These are phyloP conservation scores for Phenoliferia sp. DNA, from an alignment of 1,284 basidiomycete species.

Conservation along the genomic window DNA sequence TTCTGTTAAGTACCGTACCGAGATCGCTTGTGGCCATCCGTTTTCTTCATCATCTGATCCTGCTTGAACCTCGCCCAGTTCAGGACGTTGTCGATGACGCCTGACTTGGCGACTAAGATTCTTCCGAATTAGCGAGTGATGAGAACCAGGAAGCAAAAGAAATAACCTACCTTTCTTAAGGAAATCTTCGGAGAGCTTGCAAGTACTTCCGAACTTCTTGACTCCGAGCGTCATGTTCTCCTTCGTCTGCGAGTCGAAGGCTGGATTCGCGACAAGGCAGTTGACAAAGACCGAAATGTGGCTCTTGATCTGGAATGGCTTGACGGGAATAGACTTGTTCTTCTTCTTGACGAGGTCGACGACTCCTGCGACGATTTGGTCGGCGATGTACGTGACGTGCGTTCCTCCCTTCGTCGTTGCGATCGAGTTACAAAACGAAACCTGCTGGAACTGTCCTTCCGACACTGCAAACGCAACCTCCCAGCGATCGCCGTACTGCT, in stretches of 20 bases:
- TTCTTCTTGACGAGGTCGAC: slow-evolving; percentile 84
- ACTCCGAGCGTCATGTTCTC: slow-evolving; percentile 85
- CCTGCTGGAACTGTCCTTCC: slow-evolving; percentile 77
- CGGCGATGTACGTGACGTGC: slow-evolving; percentile 81
- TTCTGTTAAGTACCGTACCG: slow-evolving; percentile 50
- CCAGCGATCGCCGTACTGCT: slow-evolving; percentile 77
- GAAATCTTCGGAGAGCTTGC: slow-evolving; percentile 83
- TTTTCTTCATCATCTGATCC: slow-evolving; percentile 92
- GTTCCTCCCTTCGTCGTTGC: slow-evolving; percentile 95
- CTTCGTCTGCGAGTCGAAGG: slow-evolving; percentile 99
- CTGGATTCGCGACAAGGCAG: slow-evolving; percentile 92
- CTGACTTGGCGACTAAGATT: slow-evolving; percentile 70
- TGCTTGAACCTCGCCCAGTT: slow-evolving; percentile 97
- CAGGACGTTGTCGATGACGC: slow-evolving; percentile 87
- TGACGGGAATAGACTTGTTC: slow-evolving; percentile 81
- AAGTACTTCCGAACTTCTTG: slow-evolving; percentile 84
- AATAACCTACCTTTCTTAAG: slow-evolving; percentile 76
- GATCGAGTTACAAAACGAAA: slow-evolving; percentile 98
- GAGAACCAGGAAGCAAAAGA: neutral
- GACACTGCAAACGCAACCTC: slow-evolving; percentile 94
- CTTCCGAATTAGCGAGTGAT: neutral
- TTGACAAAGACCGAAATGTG: slow-evolving; percentile 99
- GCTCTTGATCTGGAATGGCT: slow-evolving; percentile 88
- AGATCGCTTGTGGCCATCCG: slow-evolving; percentile 88
- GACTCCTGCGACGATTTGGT: slow-evolving; percentile 74